Conservation (phyloP, 345 rosid species). For the Acer yangbiense region DNA sequence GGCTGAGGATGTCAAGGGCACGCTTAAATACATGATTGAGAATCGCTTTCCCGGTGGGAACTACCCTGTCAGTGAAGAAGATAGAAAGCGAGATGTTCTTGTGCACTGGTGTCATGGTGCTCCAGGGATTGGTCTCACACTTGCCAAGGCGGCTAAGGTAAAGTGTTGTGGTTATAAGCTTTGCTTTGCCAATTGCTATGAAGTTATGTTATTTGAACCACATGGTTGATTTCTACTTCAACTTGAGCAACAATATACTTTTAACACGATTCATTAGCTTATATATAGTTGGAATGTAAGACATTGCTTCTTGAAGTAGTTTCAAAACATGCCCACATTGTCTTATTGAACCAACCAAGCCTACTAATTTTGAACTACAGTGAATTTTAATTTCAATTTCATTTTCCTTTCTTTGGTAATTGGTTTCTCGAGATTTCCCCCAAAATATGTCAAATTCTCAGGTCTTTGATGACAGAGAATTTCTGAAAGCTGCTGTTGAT, state of each 20-base stretch:
- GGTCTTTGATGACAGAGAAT: constrained; percentile 61
- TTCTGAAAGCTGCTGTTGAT: constrained; percentile 54
- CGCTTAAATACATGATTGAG: constrained; percentile 55
- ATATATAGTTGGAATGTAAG: neutral
- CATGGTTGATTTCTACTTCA: neutral
- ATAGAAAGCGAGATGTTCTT: constrained; percentile 42
- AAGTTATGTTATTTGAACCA: neutral
- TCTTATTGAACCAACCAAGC: neutral
- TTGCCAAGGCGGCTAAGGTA: constrained; percentile 70
- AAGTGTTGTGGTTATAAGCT: neutral
- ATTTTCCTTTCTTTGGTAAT: neutral
- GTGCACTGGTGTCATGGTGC: constrained; percentile 88
- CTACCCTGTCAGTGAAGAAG: constrained; percentile 60
- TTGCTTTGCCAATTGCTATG: neutral
- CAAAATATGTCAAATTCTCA: constrained; percentile 21
- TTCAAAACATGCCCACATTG: no score
- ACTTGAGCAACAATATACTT: neutral
- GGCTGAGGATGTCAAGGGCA: constrained; percentile 57
- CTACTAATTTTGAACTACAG: neutral
- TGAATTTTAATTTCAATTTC: neutral
- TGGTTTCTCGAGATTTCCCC: neutral
- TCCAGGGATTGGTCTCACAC: constrained; percentile 69
- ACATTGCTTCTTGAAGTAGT: neutral
- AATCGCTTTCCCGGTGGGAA: constrained; percentile 60
- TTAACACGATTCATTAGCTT: neutral